Evolutionary conservation across 2,329 filamentous ascomycete genomes (phyloP), one percentile per base, ranked within the genome.

Genomic region (Sporothrix dimorphospora): DNA sequence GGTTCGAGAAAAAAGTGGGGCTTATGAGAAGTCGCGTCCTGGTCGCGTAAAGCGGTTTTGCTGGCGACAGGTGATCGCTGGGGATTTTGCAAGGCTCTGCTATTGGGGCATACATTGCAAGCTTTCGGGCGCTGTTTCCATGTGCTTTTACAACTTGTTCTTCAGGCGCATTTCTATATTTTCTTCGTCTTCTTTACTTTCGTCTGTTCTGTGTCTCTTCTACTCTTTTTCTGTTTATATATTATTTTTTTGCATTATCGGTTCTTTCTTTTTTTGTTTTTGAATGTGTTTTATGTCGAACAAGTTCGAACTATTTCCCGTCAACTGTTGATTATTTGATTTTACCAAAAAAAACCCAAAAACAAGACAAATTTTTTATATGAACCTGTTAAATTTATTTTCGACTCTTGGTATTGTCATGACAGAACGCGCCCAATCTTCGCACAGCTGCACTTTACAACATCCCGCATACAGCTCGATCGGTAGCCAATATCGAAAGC

Each of bases 21-120:
- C 69, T n/a, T 24, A 8, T 9, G n/a, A 27, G 16, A 63, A 45
- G 72, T 51, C 72, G 72, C 72, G 72, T 73, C 69, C 24, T 4
- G 42, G 69, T 71, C 72, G 72, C 72, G 72, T 73, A 73, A 71
- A 73, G 72, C 61, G 42, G 27, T 71, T 68, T 72, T 27, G 34
- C 1, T n/a, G 27, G 63, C 16, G 14, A 14, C 27, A 11, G 8
- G 9, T 7, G n/a, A 49, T 19, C n/a, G 21, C 59, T 12, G 27
- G n/a, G n/a, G n/a, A n/a, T n/a, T n/a, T n/a, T n/a, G 21, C 38
- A 24, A 24, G 38, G 34, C 16, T 27, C n/a, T 21, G 38, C 11
- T 45, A n/a, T 61, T 38, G 3, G 55, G 34, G 8, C 38, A 42
- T 65, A 65, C 38, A 38, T 65, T 38, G 45, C 59, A 65, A 7